Base-by-base conservation (phyloP, 495 filamentous ascomycete species). In the Annulohypoxylon moriforme region DNA sequence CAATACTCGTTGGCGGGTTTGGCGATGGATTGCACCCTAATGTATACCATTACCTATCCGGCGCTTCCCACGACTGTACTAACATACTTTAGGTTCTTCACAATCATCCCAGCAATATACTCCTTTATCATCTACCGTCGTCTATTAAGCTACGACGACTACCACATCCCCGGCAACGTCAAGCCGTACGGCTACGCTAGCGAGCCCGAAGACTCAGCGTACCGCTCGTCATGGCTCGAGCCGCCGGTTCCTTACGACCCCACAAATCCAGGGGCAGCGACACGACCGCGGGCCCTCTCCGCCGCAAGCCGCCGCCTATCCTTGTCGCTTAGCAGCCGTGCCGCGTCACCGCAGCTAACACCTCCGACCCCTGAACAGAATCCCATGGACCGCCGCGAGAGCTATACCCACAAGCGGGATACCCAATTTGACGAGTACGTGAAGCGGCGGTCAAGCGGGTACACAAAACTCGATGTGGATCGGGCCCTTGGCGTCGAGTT, bases 1-100 rank as follows among this genome's bases (percentile, higher is more conserved):
- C 58, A 83, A 14, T 85, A 83, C 64, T 79, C 83, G 1, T 68
- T 79, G 18, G 73, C 80, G 29, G 84, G 83, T 1, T 56, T 85
- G 29, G 77, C 71, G 2, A 75, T 85, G 34, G 84, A 85, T 68
- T 77, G 74, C 46, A 68, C 68, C 7, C 69, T 85, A 6, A 75
- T 85, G 81, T 82, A 72, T 69, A 77, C 22, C 24, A 24, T 24
- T 13, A 3, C 16, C 9, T 2, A 60, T 24, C 4, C 11, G 5
- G 8, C 13, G 5, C 24, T 2, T 20, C 16, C 33, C 29, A 33
- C 20, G 11, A 7, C 60, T 50, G 44, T 47, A 14, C 67, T 74
- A 10, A 76, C 0, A 9, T 22, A 18, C 10, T 10, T 0, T 42
- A 84, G 82, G 14, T 67, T 75, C 53, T 75, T 77, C 24, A 79